These are phyloP conservation scores for Leccinum pachyderme DNA, from an alignment of 1,284 basidiomycete genomes.

Conservation along the genomic window DNA sequence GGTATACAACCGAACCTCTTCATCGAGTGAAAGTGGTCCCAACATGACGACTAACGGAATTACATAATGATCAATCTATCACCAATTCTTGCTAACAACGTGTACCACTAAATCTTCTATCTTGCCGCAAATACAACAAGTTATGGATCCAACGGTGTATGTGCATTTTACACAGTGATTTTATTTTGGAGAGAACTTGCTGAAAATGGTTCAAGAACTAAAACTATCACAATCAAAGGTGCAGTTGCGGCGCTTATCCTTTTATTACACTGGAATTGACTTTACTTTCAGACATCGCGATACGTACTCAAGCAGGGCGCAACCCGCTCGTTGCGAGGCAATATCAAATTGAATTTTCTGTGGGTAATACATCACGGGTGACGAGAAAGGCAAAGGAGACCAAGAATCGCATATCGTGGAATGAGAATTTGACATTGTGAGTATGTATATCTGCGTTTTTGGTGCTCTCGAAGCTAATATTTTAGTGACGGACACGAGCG, in stretches of 20 bases:
- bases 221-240: not conserved
- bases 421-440: not conserved
- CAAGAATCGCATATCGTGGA: not conserved
- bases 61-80: not conserved
- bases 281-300: not conserved
- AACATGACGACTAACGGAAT: constrained; percentile 20
- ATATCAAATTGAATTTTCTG: not conserved
- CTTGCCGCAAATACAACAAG: not conserved
- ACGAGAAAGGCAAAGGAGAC: not conserved
- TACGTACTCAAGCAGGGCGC: not conserved
- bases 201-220: not conserved
- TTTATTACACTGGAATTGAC: not conserved
- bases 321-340: not conserved
- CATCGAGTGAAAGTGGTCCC: constrained; percentile 62
- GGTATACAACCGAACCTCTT: constrained; percentile 89
- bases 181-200: not conserved
- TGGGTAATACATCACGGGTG: not conserved
- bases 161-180: not conserved
- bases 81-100: no score
- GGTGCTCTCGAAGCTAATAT: not conserved
- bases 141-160: not conserved
- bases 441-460: not conserved
- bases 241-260: not conserved
- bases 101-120: not conserved
- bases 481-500: not conserved